These are phyloP conservation scores for Fusarium albidum DNA, from an alignment of 2,329 filamentous ascomycete species.

Conservation along the genomic window DNA sequence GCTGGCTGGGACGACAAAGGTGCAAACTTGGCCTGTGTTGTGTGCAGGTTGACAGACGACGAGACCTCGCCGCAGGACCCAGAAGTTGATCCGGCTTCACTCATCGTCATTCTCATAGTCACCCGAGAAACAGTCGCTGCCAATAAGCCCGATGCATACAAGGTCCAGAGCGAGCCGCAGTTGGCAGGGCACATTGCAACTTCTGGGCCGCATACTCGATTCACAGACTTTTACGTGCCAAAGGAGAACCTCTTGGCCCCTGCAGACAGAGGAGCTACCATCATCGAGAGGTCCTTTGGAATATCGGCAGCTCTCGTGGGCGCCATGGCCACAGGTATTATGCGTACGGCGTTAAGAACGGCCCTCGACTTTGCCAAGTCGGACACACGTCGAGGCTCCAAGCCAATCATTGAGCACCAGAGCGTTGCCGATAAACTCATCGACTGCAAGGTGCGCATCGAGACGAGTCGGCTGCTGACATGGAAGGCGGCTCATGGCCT, in stretches of 20 bases:
- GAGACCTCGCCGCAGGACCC: slow-evolving; percentile 22
- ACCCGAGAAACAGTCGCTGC: slow-evolving; percentile 55
- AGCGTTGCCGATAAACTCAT: slow-evolving; percentile 60
- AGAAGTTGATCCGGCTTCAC: slow-evolving; percentile 20
- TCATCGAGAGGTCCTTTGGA: slow-evolving; percentile 54
- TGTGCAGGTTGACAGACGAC: slow-evolving; percentile 51
- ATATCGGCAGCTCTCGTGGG: slow-evolving; percentile 57
- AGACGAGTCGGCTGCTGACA: slow-evolving; percentile 56
- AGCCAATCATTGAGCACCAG: slow-evolving; percentile 56
- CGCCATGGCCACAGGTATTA: slow-evolving; percentile 62
- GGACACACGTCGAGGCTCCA: slow-evolving; percentile 54
- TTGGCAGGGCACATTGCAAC: slow-evolving; percentile 56
- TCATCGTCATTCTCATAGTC: slow-evolving; percentile 58
- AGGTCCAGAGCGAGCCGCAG: slow-evolving; percentile 54
- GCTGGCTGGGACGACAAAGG: slow-evolving; percentile 62
- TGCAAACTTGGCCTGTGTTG: slow-evolving; percentile 60
- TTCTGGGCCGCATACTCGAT: slow-evolving; percentile 58
- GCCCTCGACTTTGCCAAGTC: slow-evolving; percentile 58
- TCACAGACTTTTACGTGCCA: slow-evolving; percentile 57
- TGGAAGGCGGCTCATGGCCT: slow-evolving; percentile 60
- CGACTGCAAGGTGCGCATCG: slow-evolving; percentile 59
- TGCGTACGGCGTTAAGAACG: slow-evolving; percentile 61
- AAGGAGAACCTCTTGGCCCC: slow-evolving; percentile 54
- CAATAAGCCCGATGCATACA: slow-evolving; percentile 52
- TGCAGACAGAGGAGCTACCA: slow-evolving; percentile 50